Evolutionary conservation across 2,329 filamentous ascomycete genomes (phyloP), one percentile per base, ranked within the genome.

Genomic region (Aspergillus phoenicis): DNA sequence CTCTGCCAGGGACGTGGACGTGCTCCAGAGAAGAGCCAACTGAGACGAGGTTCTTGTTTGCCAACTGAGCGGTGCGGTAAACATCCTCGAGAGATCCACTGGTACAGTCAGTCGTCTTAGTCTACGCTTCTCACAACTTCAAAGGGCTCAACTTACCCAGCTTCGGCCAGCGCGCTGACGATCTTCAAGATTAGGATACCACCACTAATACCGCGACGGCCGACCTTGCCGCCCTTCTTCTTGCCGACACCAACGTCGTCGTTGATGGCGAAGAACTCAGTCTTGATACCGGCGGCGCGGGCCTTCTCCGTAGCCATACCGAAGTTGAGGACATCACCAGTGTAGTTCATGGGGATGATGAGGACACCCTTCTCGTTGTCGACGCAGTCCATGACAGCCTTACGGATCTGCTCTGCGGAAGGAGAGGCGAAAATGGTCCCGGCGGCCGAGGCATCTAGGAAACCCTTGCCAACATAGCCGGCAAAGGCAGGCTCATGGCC

Each of bases 271-370:
- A 96, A 87, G 89, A 97, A 96, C 74, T 96, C 91, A 0, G 91
- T 90, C 17, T 87, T 79, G 24, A 92, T 78, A 0, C 92, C 93
- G 0, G 87, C 86, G 1, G 92, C 92, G 61, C 90, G 89, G 15
- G 93, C 93, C 80, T 97, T 97, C 77, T 97, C 94, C 8, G 95
- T 91, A 0, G 89, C 93, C 85, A 97, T 89, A 58, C 93, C 93
- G 73, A 97, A 97, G 79, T 97, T 96, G 67, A 97, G 84, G 57
- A 97, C 86, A 74, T 93, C 91, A 39, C 91, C 91, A 1, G 92
- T 96, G 77, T 96, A 96, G 76, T 97, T 97, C 91, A 96, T 97
- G 30, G 96, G 91, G 5, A 93, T 89, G n/a, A 97, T 90, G 43
- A 97, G 76, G 1, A 97, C 90, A 24, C 93, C 94, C 63, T 86